Conservation (phyloP, 495 filamentous ascomycete species). For the Aspergillus affinis region DNA sequence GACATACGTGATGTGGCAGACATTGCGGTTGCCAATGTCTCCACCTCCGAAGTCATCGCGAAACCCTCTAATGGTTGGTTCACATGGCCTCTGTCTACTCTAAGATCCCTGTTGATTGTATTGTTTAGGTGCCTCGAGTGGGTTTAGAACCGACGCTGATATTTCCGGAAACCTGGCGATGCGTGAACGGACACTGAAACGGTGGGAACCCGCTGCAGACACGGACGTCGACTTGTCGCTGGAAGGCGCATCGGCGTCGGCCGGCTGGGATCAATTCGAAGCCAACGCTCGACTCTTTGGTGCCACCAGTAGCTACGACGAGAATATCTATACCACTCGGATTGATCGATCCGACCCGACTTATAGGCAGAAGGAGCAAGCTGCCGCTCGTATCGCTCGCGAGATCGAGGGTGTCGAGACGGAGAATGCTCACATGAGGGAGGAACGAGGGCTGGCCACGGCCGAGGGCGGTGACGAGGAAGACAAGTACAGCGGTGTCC, state of each 20-base stretch:
- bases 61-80: constrained; percentile 71
- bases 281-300: constrained; percentile 86
- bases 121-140: constrained; percentile 45
- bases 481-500: constrained; percentile 94
- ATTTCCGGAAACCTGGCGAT: constrained; percentile 72
- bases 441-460: constrained; percentile 76
- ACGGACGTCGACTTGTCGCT: constrained; percentile 64
- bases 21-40: constrained; percentile 58
- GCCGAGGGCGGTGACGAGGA: constrained; percentile 78
- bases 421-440: constrained; percentile 77
- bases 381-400: constrained; percentile 78
- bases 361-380: constrained; percentile 72
- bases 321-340: constrained; percentile 88
- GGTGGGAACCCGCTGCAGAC: constrained; percentile 73
- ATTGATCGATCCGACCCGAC: constrained; percentile 80
- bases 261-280: constrained; percentile 92
- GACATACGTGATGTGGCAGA: constrained; percentile 75
- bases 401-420: constrained; percentile 78
- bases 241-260: constrained; percentile 50
- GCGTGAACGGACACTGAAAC: constrained; percentile 76
- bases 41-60: constrained; percentile 43
- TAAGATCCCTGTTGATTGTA: constrained; percentile 11
- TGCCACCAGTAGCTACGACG: constrained; percentile 82
- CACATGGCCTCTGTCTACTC: constrained; percentile 2
- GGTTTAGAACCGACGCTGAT: constrained; percentile 84